Conservation (phyloP, 345 rosid species). For the Anacardium occidentale region DNA sequence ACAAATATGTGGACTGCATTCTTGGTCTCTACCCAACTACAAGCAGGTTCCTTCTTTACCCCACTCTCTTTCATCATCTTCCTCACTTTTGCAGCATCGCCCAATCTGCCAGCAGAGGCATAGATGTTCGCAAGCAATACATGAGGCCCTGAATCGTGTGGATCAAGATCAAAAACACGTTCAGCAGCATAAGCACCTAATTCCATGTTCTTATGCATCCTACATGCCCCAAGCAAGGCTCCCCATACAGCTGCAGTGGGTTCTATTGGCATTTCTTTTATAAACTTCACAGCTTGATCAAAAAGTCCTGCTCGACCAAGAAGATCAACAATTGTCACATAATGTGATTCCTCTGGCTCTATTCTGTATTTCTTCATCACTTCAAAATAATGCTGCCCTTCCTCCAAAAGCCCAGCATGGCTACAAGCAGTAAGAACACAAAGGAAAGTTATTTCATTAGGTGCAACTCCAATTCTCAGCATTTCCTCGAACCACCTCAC, state of each 20-base stretch:
- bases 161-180: slow-evolving; percentile 52
- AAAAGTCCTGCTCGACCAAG: slow-evolving; percentile 62
- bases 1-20: no score
- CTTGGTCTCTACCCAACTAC: slow-evolving; percentile 69
- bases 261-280: slow-evolving; percentile 52
- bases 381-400: slow-evolving; percentile 52
- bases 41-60: slow-evolving; percentile 62
- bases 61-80: slow-evolving; percentile 53
- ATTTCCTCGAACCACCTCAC: slow-evolving; percentile 44
- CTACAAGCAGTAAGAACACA: slow-evolving; percentile 66
- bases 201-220: slow-evolving; percentile 62
- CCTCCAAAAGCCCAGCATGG: slow-evolving; percentile 55
- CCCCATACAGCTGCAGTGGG: slow-evolving; percentile 63
- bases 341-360: slow-evolving; percentile 45
- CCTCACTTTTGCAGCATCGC: slow-evolving; percentile 55
- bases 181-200: slow-evolving; percentile 61
- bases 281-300: slow-evolving; percentile 45
- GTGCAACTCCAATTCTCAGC: slow-evolving; percentile 40
- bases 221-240: slow-evolving; percentile 63
- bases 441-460: slow-evolving; percentile 58
- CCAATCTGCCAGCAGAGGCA: slow-evolving; percentile 61
- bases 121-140: slow-evolving; percentile 60
- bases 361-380: slow-evolving; percentile 47
- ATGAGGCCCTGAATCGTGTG: slow-evolving; percentile 53
- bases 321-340: slow-evolving; percentile 62